These are phyloP conservation scores for Solanum piurae DNA, from an alignment of 257 asterid species.

Conservation along the genomic window DNA sequence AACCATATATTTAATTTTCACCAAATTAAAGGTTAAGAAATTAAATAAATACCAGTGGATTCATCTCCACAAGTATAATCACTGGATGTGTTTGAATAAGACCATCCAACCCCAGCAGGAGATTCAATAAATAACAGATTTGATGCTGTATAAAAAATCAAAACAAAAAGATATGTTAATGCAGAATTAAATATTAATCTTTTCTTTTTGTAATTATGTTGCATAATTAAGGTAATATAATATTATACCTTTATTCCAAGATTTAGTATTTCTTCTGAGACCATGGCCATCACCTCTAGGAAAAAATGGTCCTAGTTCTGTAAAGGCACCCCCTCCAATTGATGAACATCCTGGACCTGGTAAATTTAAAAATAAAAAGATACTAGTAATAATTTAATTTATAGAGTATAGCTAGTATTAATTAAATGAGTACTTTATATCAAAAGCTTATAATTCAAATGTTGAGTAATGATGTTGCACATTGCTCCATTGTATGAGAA, in stretches of 20 bases:
- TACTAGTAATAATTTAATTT: neutral
- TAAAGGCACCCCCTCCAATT: conserved; percentile 32
- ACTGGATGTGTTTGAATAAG: conserved; percentile 23
- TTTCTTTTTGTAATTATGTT: neutral
- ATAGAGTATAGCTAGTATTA: neutral
- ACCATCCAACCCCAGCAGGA: conserved; percentile 38
- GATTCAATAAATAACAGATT: conserved; percentile 29
- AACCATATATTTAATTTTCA: neutral
- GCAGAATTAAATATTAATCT: neutral
- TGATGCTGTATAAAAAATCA: conserved; percentile 6
- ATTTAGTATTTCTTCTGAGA: conserved; percentile 17
- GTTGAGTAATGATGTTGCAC: neutral
- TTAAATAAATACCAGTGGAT: conserved; percentile 10
- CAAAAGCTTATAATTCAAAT: neutral
- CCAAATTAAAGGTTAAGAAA: neutral
- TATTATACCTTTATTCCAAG: conserved; percentile 30
- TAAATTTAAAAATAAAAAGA: neutral
- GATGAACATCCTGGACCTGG: conserved; percentile 36
- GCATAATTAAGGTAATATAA: neutral
- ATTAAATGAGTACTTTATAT: neutral
- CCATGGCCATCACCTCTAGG: conserved; percentile 30
- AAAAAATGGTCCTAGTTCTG: conserved; percentile 30
- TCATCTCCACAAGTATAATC: conserved; percentile 29
- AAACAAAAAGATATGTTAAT: neutral
- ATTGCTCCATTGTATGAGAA: neutral